These are phyloP conservation scores for Delphinella strobiligena DNA, from an alignment of 2,329 filamentous ascomycete genomes.

Conservation along the genomic window DNA sequence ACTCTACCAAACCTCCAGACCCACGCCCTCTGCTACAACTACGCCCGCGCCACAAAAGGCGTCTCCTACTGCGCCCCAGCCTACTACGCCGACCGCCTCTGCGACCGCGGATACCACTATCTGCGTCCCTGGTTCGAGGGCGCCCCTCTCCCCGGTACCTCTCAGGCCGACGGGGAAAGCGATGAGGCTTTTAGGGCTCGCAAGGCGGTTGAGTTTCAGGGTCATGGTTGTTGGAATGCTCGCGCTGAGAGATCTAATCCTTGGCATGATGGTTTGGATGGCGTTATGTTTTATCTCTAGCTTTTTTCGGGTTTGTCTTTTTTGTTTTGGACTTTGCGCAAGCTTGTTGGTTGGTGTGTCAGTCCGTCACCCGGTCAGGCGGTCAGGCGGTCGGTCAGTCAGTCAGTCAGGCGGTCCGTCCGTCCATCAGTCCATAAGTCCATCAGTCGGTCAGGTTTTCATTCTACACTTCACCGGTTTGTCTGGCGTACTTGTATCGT, in stretches of 20 bases:
- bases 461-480: too few relatives aligned
- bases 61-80: slow-evolving; percentile 26
- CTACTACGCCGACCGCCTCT: slow-evolving; percentile 29
- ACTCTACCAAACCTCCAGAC: too few relatives aligned
- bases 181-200: slow-evolving; percentile 4
- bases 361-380: too few relatives aligned
- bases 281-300: slow-evolving; percentile 20
- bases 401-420: too few relatives aligned
- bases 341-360: too few relatives aligned
- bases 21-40: slow-evolving; percentile 22
- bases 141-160: background rate
- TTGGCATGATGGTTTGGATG: slow-evolving; percentile 15
- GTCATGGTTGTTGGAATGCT: background rate
- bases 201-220: background rate
- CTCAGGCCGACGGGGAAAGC: slow-evolving; percentile 1
- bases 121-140: slow-evolving; percentile 9
- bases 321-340: too few relatives aligned
- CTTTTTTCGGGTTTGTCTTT: too few relatives aligned
- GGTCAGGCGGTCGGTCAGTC: too few relatives aligned
- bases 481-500: too few relatives aligned
- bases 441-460: too few relatives aligned
- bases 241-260: slow-evolving; percentile 10
- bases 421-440: too few relatives aligned
- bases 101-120: slow-evolving; percentile 23
- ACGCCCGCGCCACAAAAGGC: slow-evolving; percentile 17